Evolutionary conservation across 2,329 filamentous ascomycete species (phyloP).

Genomic region (Paramyrothecium roridum): DNA sequence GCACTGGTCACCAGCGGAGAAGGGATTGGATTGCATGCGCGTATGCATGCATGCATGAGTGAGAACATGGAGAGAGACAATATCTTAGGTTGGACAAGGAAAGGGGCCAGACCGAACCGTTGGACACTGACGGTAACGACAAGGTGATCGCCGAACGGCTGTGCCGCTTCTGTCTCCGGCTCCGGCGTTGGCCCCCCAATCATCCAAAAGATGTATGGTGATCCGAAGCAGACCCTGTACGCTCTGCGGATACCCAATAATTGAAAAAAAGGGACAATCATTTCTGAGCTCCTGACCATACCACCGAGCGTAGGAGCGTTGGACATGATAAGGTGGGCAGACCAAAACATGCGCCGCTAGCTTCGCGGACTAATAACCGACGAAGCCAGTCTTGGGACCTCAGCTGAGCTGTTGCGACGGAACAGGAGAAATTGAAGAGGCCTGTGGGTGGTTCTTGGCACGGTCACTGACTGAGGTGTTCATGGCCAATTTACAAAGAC

Average conservation of each 20-base stretch:
- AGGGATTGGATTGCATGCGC: neutral
- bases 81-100: neutral
- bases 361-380: no score
- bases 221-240: no score
- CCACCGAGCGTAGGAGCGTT: no score
- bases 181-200: neutral
- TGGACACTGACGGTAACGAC: neutral
- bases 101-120: neutral
- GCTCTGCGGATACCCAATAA: no score
- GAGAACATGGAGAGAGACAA: neutral
- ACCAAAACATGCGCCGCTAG: no score
- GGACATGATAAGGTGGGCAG: no score
- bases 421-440: neutral
- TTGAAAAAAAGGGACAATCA: no score
- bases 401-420: neutral
- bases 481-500: no score
- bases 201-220: neutral
- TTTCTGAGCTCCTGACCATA: no score
- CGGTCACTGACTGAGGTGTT: no score
- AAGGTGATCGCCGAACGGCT: neutral
- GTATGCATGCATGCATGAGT: no score
- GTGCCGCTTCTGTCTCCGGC: neutral
- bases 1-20: neutral
- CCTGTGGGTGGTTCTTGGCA: neutral
- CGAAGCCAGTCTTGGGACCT: neutral